phyloP scores from a whole-genome alignment of 1,139 yeast species.

The Geotrichum fermentans region DNA sequence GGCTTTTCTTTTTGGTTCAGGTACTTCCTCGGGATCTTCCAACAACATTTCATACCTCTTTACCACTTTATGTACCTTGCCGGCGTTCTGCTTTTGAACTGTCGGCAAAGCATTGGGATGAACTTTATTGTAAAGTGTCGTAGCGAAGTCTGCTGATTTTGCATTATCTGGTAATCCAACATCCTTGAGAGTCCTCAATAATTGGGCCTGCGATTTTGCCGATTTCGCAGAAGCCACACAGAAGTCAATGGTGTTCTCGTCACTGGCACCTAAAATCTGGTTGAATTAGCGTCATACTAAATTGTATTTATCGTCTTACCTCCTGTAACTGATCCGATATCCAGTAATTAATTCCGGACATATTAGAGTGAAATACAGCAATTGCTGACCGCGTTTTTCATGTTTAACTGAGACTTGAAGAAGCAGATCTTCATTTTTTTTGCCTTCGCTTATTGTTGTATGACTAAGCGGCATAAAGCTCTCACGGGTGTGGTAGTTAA shows the following conservation, averaged over 20 bases:
- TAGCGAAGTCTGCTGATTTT: conserved; percentile 27
- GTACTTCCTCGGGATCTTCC: conserved; percentile 19
- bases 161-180: conserved; percentile 32
- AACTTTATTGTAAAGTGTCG: conserved; percentile 27
- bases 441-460: no score
- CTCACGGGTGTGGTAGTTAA: no score
- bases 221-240: conserved; percentile 34
- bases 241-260: conserved; percentile 33
- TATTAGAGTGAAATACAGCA: not conserved
- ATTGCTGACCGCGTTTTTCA: no score
- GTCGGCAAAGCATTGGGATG: conserved; percentile 17
- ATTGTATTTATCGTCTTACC: conserved; percentile 15
- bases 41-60: conserved; percentile 20
- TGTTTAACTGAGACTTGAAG: no score
- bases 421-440: no score
- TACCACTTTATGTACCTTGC: conserved; percentile 1
- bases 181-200: conserved; percentile 27
- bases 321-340: conserved; percentile 29
- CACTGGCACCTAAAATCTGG: conserved; percentile 31
- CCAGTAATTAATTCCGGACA: conserved; percentile 26
- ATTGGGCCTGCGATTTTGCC: conserved; percentile 26
- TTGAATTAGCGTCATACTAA: not conserved
- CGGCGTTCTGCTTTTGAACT: conserved; percentile 9
- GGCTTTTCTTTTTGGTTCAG: not conserved
- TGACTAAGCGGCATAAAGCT: no score